These are phyloP conservation scores for Cucurbita maxima DNA, from an alignment of 306 rosid species.

Conservation along the genomic window DNA sequence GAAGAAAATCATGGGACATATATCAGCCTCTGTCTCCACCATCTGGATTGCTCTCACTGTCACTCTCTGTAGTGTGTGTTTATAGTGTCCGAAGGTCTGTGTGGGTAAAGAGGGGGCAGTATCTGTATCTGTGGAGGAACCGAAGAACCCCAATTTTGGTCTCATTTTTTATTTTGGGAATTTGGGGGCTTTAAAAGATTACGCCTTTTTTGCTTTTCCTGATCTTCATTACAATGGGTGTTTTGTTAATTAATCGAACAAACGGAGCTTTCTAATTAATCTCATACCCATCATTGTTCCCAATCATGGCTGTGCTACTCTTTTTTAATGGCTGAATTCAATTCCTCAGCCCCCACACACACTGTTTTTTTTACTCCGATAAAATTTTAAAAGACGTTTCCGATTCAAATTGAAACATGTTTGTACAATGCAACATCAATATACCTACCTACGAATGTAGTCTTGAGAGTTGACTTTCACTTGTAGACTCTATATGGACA, in stretches of 20 bases:
- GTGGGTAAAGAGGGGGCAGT: constrained; percentile 22
- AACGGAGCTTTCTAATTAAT: background rate
- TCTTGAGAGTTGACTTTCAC: background rate
- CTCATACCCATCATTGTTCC: background rate
- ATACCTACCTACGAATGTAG: background rate
- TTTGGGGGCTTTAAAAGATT: background rate
- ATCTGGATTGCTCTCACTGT: constrained; percentile 15
- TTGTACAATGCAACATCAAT: background rate
- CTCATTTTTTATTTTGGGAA: constrained; percentile 10
- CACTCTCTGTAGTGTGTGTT: constrained; percentile 11
- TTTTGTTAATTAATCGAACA: background rate
- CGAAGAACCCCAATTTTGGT: constrained; percentile 13
- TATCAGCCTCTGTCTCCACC: constrained; percentile 17
- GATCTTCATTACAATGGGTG: background rate
- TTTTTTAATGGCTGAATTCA: background rate
- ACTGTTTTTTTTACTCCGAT: background rate
- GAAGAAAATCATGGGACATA: constrained; percentile 11
- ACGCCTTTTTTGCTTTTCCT: background rate
- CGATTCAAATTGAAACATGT: too few species aligned
- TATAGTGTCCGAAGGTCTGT: constrained; percentile 14
- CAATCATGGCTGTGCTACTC: background rate
- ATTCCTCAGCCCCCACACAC: background rate
- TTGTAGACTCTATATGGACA: background rate
- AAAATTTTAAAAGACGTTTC: too few species aligned
- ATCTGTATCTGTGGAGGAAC: constrained; percentile 13